Conservation (phyloP, 169 alveolate genomes). For the Miamiensis avidus region DNA sequence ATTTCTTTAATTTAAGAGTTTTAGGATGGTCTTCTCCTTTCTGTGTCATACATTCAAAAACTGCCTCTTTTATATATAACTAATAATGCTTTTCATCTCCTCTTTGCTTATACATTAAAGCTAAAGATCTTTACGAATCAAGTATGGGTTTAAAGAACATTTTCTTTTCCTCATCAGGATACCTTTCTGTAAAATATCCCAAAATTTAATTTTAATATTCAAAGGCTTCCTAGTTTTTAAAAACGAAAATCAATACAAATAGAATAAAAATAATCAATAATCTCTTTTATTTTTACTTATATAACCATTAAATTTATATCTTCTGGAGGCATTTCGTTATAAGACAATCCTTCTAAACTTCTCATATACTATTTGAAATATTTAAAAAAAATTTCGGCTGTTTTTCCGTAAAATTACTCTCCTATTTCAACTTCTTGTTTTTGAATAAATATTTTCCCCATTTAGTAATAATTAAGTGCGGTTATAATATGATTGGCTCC, state of each 20-base stretch:
- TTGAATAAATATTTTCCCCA: constrained; percentile 58
- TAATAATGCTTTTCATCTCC: background rate
- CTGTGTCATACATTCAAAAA: background rate
- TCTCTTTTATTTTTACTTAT: too few species aligned
- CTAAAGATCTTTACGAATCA: too few species aligned
- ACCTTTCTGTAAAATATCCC: too few species aligned
- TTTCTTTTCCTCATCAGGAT: too few species aligned
- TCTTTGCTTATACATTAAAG: too few species aligned
- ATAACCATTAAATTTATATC: too few species aligned
- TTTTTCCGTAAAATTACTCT: constrained; percentile 45
- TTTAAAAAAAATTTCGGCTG: constrained; percentile 45
- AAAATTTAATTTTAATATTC: too few species aligned
- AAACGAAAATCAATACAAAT: too few species aligned
- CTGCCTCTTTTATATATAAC: background rate
- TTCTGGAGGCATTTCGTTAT: too few species aligned
- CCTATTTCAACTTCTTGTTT: constrained; percentile 33
- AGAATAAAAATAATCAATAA: too few species aligned
- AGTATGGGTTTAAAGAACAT: too few species aligned
- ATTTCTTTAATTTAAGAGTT: background rate
- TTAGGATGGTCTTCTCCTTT: background rate
- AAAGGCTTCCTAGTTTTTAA: too few species aligned
- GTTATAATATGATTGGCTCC: constrained; percentile 68
- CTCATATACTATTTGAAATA: constrained; percentile 36
- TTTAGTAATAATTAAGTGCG: constrained; percentile 65
- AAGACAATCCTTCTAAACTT: background rate